phyloP scores from a whole-genome alignment of 2,329 filamentous ascomycete genomes.

The Orbilia brochopaga region DNA sequence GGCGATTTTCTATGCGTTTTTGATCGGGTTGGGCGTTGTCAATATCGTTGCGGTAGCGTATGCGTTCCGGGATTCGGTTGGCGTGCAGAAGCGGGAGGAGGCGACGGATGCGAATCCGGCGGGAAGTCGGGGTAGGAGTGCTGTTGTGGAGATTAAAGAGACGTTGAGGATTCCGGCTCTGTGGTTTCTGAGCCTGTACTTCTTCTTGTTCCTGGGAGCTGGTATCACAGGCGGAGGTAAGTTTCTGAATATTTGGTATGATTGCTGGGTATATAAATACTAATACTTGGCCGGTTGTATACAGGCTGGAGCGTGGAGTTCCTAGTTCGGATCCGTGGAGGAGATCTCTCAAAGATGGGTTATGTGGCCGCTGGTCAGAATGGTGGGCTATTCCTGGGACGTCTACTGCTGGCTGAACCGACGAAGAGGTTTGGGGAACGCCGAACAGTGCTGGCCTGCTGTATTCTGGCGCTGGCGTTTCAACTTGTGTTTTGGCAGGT shows the following conservation, averaged over 20 bases:
- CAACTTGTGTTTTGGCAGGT: slow-evolving; percentile 69
- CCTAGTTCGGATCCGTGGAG: slow-evolving; percentile 66
- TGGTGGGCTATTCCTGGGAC: slow-evolving; percentile 66
- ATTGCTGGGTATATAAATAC: neutral
- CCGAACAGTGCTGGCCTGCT: slow-evolving; percentile 66
- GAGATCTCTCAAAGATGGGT: slow-evolving; percentile 65
- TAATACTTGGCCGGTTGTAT: neutral
- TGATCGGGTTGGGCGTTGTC: slow-evolving; percentile 63
- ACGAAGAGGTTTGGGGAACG: slow-evolving; percentile 67
- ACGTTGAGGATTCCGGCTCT: slow-evolving; percentile 61
- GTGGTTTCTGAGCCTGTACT: slow-evolving; percentile 68
- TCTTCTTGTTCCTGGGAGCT: slow-evolving; percentile 69
- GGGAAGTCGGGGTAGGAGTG: slow-evolving; percentile 57
- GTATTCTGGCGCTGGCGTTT: slow-evolving; percentile 62
- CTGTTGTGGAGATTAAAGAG: slow-evolving; percentile 60
- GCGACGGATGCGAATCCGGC: slow-evolving; percentile 36
- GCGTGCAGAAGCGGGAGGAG: slow-evolving; percentile 49
- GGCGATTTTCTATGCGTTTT: slow-evolving; percentile 66
- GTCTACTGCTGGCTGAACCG: slow-evolving; percentile 66
- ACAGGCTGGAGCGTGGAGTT: slow-evolving; percentile 70
- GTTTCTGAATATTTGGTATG: slow-evolving; percentile 11
- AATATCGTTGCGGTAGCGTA: slow-evolving; percentile 62
- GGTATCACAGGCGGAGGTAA: slow-evolving; percentile 62
- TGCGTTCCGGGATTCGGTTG: slow-evolving; percentile 63
- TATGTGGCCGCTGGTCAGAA: slow-evolving; percentile 69